These are phyloP conservation scores for Rhynchospora breviuscula DNA, from an alignment of 176 grass and related monocot species.

Conservation along the genomic window DNA sequence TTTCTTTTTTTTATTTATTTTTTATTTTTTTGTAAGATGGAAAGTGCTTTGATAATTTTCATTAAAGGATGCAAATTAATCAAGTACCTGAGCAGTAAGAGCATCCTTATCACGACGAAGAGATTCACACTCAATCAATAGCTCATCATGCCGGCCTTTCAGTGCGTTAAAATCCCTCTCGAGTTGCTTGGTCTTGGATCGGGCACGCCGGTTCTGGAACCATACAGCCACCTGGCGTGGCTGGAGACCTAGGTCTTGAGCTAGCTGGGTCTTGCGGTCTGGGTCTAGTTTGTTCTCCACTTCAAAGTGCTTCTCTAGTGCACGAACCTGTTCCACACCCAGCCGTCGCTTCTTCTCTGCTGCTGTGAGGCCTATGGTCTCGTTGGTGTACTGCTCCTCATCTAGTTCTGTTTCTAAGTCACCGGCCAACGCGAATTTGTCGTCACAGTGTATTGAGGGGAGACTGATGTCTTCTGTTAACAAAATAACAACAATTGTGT, in stretches of 20 bases:
- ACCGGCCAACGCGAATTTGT: not conserved
- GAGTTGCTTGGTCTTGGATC: constrained; percentile 68
- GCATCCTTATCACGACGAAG: constrained; percentile 53
- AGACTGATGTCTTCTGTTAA: constrained; percentile 11
- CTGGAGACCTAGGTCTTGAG: constrained; percentile 52
- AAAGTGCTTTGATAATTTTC: not conserved
- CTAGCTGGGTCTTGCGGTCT: constrained; percentile 48
- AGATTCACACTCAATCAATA: constrained; percentile 44
- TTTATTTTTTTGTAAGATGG: not conserved
- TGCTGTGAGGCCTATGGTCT: not conserved
- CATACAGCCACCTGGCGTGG: constrained; percentile 71
- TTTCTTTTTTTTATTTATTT: no score
- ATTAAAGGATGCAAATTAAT: not conserved
- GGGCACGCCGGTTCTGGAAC: constrained; percentile 79
- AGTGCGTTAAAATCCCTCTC: constrained; percentile 57
- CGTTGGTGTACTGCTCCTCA: constrained; percentile 19
- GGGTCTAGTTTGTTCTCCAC: constrained; percentile 69
- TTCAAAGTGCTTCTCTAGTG: constrained; percentile 63
- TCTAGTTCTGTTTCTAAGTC: constrained; percentile 8
- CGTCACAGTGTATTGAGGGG: not conserved
- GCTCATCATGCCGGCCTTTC: constrained; percentile 35
- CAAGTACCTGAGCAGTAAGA: constrained; percentile 44
- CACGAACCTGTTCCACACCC: constrained; percentile 46
- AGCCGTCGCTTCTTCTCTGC: constrained; percentile 59
- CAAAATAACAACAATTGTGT: constrained; percentile 15